Base-by-base conservation (phyloP, 495 filamentous ascomycete species). In the Usnea hakonensis region DNA sequence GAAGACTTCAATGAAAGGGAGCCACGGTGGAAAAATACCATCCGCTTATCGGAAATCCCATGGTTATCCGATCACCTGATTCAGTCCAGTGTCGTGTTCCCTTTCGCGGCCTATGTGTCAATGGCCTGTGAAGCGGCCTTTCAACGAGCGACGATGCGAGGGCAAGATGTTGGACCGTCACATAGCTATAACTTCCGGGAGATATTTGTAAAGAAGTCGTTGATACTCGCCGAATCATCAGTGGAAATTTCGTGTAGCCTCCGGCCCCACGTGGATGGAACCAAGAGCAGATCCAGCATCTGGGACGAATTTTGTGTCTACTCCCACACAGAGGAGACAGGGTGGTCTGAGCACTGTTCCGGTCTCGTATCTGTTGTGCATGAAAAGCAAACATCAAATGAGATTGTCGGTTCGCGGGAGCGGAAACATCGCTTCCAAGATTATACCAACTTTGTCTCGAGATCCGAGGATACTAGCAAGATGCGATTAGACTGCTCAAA, bases 101-200 rank as follows among this genome's bases (percentile, higher is more conserved):
- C 77, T 7, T 74, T 66, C n/a, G 72, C 74, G 2, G 77, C 72
- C 0, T 78, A 72, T 63, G 48, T 80, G 6, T 59, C 69, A 16
- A 75, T 75, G 73, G 74, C 70, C 2, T 68, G 75, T 35, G 76
- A 78, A 60, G 75, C n/a, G n/a, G n/a, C n/a, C n/a, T n/a, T n/a
- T n/a, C n/a, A n/a, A n/a, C n/a, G n/a, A n/a, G n/a, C 75, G 0
- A 21, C n/a, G 21, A 32, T 23, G 58, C 33, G 5, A 44, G 19
- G n/a, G n/a, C n/a, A n/a, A n/a, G n/a, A n/a, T n/a, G n/a, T n/a
- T n/a, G n/a, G n/a, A n/a, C n/a, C n/a, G n/a, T n/a, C n/a, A n/a
- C n/a, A n/a, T n/a, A n/a, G n/a, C n/a, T n/a, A n/a, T n/a, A n/a
- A n/a, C n/a, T n/a, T n/a, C n/a, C n/a, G n/a, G n/a, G n/a, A n/a